Evolutionary conservation across 805 yeast genomes (phyloP), one percentile per base, ranked within the genome.

Genomic region (Millerozyma miso): DNA sequence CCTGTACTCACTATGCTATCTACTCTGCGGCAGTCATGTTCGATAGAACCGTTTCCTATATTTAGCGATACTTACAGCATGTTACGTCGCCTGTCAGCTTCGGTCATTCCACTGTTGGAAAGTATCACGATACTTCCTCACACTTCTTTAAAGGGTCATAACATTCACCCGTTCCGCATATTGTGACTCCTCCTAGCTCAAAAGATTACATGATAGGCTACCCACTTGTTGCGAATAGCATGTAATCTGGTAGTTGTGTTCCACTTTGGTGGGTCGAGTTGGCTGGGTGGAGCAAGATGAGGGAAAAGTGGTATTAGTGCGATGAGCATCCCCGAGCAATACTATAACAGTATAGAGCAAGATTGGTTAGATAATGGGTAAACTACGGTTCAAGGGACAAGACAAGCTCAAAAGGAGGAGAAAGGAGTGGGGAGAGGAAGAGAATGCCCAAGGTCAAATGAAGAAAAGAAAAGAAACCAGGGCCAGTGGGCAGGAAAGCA

Each of bases 371-470:
- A 39, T 14, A 18, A 48, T 48, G 51, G 51, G 47, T 17, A 48
- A 45, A 35, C 40, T 48, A 14, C 41, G 36, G 20, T 48, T 48
- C 35, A 48, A 48, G 20, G 47, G 47, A 20, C 43, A 42, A 14
- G 43, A 43, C 38, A 40, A 43, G 43, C 39, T 33, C 34, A 37
- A 38, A 16, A 42, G 38, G 36, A 37, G 37, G 19, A 41, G 37
- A 31, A 14, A 41, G 37, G 12, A 34, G 19, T n/a, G n/a, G n/a
- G 4, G 19, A 20, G 10, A 16, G 31, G 31, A 13, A 15, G 39
- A 34, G 17, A 18, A 19, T 7, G 35, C 13, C 20, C 16, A 6
- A 32, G 33, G 10, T 10, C 29, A 6, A 10, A 23, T 14, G 3
- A 14, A 26, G 33, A n/a, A 38, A 32, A 23, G 32, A 38, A 14